A percentile compares a stretch with the other conserved stretches of the same genome.
Conservation (phyloP, 345 rosid genomes). For the Gossypium rotundifolium region DNA sequence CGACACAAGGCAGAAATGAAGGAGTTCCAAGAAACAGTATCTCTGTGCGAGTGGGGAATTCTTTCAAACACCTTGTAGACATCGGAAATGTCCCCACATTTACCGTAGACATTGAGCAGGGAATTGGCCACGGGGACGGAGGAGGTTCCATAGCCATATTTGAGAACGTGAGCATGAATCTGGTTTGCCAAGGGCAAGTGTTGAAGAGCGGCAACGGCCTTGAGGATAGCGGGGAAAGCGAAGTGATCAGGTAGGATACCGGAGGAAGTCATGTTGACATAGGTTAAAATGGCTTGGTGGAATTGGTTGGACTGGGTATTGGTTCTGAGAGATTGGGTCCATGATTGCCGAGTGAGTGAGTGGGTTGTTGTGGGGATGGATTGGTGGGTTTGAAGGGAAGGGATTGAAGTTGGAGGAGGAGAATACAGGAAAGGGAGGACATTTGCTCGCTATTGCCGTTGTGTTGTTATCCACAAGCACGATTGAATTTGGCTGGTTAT, state of each 20-base stretch:
- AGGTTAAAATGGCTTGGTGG: conserved; percentile 55
- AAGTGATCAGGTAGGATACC: conserved; percentile 58
- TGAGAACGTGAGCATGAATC: conserved; percentile 71
- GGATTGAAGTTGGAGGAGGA: background rate
- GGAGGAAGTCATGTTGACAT: conserved; percentile 47
- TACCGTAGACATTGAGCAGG: conserved; percentile 65
- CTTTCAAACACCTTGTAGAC: conserved; percentile 65
- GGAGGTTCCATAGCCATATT: conserved; percentile 39
- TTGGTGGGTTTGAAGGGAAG: conserved; percentile 6
- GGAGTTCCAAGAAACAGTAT: conserved; percentile 91
- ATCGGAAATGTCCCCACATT: conserved; percentile 50
- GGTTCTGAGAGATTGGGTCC: conserved; percentile 64
- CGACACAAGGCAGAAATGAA: conserved; percentile 58
- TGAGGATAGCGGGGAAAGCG: conserved; percentile 70
- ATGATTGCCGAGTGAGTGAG: conserved; percentile 32
- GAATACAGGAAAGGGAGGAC: background rate
- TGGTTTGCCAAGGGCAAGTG: conserved; percentile 57
- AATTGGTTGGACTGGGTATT: conserved; percentile 49
- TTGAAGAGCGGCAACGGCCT: conserved; percentile 51
- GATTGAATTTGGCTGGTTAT: background rate
- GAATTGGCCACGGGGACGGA: conserved; percentile 57
- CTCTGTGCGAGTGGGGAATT: conserved; percentile 45
- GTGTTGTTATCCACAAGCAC: background rate
- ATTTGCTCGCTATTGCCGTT: background rate
- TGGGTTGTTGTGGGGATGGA: background rate